These are phyloP conservation scores for Fraxinus albicans DNA, from an alignment of 305 asterid species.

Conservation along the genomic window DNA sequence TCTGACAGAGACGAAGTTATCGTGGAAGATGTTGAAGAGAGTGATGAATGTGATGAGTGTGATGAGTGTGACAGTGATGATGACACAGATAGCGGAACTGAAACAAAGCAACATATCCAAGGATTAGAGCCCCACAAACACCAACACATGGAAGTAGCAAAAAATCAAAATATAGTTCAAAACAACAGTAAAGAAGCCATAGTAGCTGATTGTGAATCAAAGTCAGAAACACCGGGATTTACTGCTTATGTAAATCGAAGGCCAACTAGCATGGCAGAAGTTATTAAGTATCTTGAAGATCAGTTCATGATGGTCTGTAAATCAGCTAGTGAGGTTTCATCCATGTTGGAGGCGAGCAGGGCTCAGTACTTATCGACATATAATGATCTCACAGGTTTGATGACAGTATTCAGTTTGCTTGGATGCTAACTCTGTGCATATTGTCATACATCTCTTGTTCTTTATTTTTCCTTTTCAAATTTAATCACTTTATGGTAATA, in stretches of 20 bases:
- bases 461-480: neutral
- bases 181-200: constrained; percentile 59
- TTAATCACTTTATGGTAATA: neutral
- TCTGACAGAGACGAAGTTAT: constrained; percentile 4
- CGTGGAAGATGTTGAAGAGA: constrained; percentile 13
- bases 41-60: constrained; percentile 12
- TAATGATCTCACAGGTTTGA: constrained; percentile 67
- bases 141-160: constrained; percentile 56
- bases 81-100: constrained; percentile 42
- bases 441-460: neutral
- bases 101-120: constrained; percentile 32
- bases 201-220: constrained; percentile 53
- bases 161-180: constrained; percentile 57
- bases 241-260: constrained; percentile 85
- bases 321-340: constrained; percentile 73
- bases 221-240: constrained; percentile 79
- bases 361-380: constrained; percentile 68
- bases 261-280: constrained; percentile 93
- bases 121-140: constrained; percentile 36
- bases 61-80: constrained; percentile 8
- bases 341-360: constrained; percentile 75
- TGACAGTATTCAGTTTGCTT: constrained; percentile 1
- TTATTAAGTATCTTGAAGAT: constrained; percentile 87
- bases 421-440: neutral
- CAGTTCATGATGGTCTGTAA: constrained; percentile 78